Percentiles rank a stretch among this genome's conserved stretches.
Conservation (phyloP, 305 asterid genomes). For the Solanum hybrid region DNA sequence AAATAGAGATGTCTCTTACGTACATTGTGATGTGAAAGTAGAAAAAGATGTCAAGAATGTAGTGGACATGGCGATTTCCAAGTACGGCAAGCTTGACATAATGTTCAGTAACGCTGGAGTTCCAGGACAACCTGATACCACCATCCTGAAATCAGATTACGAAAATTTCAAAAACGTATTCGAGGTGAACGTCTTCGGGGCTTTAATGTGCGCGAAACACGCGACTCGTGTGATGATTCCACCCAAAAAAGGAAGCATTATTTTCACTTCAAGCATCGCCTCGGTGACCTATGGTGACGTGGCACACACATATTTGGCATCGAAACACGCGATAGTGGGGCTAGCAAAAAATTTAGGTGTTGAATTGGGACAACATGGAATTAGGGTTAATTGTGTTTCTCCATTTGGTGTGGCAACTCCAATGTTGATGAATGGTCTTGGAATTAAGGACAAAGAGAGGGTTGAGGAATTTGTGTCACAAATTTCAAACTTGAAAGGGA, state of each 20-base stretch:
- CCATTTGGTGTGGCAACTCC: conserved; percentile 29
- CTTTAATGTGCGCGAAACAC: conserved; percentile 44
- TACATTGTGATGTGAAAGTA: conserved; percentile 39
- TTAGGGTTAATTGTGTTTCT: conserved; percentile 27
- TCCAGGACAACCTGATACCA: conserved; percentile 11
- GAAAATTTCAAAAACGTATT: conserved; percentile 25
- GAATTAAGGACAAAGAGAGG: conserved; percentile 4
- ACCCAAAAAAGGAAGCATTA: conserved; percentile 31
- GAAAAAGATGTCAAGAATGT: conserved; percentile 26
- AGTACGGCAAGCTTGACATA: conserved; percentile 42
- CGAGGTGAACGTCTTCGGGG: conserved; percentile 36
- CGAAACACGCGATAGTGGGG: conserved; percentile 29
- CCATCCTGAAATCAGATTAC: conserved; percentile 4
- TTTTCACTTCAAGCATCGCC: conserved; percentile 47
- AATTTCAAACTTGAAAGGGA: conserved; percentile 26
- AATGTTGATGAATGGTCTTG: background rate
- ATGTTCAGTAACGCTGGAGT: conserved; percentile 54
- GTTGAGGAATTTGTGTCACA: conserved; percentile 13
- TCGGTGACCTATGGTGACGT: conserved; percentile 18
- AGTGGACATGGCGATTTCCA: conserved; percentile 19
- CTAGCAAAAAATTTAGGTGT: conserved; percentile 21
- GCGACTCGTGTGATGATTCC: conserved; percentile 56
- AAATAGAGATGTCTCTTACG: background rate
- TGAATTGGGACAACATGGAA: conserved; percentile 24
- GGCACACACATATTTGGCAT: conserved; percentile 17